Evolutionary conservation across 441 rosid genomes (phyloP).

Genomic region (Adansonia rubrostipa): DNA sequence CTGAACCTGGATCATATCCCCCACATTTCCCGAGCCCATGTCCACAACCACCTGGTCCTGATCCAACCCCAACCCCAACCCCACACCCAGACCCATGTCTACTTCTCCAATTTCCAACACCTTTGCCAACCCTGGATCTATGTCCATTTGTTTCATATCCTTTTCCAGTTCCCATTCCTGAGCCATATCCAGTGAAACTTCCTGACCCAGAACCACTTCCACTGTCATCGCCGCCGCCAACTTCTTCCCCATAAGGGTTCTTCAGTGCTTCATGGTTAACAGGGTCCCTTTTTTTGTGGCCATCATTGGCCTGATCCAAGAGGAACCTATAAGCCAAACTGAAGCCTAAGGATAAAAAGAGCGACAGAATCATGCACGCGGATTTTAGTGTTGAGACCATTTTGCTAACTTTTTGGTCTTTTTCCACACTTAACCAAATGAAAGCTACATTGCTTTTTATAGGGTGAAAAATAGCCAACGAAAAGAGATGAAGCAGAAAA

Average conservation of each 20-base stretch:
- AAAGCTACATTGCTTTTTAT: slow-evolving; percentile 24
- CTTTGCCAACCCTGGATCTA: too few relatives aligned
- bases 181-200: too few relatives aligned
- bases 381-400: slow-evolving; percentile 42
- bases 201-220: slow-evolving; percentile 5
- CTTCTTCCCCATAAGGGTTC: neutral
- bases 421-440: slow-evolving; percentile 11
- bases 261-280: neutral
- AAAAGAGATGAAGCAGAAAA: slow-evolving; percentile 13
- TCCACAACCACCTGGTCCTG: too few relatives aligned
- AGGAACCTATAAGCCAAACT: slow-evolving; percentile 47
- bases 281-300: slow-evolving; percentile 3
- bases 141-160: slow-evolving; percentile 9
- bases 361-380: slow-evolving; percentile 35
- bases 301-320: slow-evolving; percentile 30
- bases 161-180: neutral
- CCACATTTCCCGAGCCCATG: neutral
- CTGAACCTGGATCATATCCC: neutral
- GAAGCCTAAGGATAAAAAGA: slow-evolving; percentile 48
- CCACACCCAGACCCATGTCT: neutral
- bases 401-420: slow-evolving; percentile 20
- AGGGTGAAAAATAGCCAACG: slow-evolving; percentile 4
- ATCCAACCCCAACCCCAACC: neutral
- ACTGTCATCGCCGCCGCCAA: slow-evolving; percentile 14
- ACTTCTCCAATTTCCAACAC: too few relatives aligned